phyloP scores from a whole-genome alignment of 2,329 filamentous ascomycete species.

The Chaetomiaceae sp. region DNA sequence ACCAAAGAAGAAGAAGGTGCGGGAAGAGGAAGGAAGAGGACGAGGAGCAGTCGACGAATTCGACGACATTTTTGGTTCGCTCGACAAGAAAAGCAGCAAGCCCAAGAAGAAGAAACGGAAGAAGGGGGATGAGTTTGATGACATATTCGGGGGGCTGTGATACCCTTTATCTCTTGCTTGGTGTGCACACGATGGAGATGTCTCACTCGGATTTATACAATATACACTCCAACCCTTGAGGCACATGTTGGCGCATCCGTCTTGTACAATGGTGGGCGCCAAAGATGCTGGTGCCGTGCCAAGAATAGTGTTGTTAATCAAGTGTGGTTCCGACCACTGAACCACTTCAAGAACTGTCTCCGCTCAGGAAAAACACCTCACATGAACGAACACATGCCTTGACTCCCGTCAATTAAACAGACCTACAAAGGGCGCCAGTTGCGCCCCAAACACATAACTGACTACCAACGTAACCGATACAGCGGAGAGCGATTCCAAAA shows the following conservation, averaged over 20 bases:
- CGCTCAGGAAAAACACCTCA: background rate
- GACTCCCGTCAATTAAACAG: conserved; percentile 1
- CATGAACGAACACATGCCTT: background rate
- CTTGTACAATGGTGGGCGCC: too few relatives aligned
- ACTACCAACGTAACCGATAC: conserved; percentile 6
- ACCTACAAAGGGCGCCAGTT: background rate
- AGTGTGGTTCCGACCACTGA: background rate
- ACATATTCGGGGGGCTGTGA: conserved; percentile 20
- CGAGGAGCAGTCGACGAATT: background rate
- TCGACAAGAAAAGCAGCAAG: conserved; percentile 9
- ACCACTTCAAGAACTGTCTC: too few relatives aligned
- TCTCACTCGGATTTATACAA: too few relatives aligned
- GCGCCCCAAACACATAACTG: background rate
- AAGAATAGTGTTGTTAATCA: too few relatives aligned
- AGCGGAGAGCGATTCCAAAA: background rate
- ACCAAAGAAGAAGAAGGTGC: background rate
- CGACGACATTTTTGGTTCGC: background rate
- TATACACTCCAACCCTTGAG: too few relatives aligned
- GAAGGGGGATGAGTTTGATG: conserved; percentile 23
- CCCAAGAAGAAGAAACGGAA: conserved; percentile 17
- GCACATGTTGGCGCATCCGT: too few relatives aligned
- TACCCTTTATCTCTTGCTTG: background rate
- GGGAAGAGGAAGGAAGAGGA: background rate
- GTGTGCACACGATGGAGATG: too few relatives aligned
- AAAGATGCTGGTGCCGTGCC: too few relatives aligned